A percentile compares a stretch with the other conserved stretches of the same genome.
phyloP scores from a whole-genome alignment of 192 early-diverging fungal species.

The Mortierella claussenii region DNA sequence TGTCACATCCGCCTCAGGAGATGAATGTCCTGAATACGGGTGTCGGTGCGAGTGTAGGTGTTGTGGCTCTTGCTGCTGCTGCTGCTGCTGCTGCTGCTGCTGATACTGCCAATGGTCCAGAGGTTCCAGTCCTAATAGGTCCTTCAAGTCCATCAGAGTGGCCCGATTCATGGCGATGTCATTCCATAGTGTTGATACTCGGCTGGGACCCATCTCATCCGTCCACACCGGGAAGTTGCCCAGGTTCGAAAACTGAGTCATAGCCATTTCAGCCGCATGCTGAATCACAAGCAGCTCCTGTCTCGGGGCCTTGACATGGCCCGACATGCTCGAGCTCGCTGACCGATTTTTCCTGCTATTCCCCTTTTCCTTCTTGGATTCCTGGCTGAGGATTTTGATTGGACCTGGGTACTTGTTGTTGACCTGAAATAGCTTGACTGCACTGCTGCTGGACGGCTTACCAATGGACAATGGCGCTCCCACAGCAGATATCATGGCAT shows the following conservation, averaged over 20 bases:
- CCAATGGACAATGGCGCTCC: conserved; percentile 38
- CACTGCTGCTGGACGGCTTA: conserved; percentile 36
- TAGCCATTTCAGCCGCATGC: conserved; percentile 76
- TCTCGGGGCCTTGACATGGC: conserved; percentile 17
- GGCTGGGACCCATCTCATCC: conserved; percentile 67
- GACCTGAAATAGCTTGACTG: conserved; percentile 42
- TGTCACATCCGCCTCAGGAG: conserved; percentile 9
- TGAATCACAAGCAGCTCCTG: conserved; percentile 70
- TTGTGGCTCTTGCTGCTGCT: conserved; percentile 6
- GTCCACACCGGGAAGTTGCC: conserved; percentile 76
- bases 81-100: conserved; percentile 6
- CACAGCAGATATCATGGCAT: conserved; percentile 47
- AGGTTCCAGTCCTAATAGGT: conserved; percentile 3
- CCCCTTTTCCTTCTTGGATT: conserved; percentile 48
- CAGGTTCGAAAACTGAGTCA: conserved; percentile 76
- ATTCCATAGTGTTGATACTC: conserved; percentile 72
- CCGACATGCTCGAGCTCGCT: conserved; percentile 35
- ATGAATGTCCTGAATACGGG: background rate
- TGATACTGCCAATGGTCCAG: conserved; percentile 4
- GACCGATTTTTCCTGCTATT: conserved; percentile 41
- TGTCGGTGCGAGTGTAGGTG: background rate
- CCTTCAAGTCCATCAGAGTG: conserved; percentile 11
- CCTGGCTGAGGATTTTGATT: conserved; percentile 45
- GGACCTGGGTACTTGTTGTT: conserved; percentile 49
- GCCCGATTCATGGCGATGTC: conserved; percentile 57